A percentile compares a stretch with the other conserved stretches of the same genome.
phyloP scores from a whole-genome alignment of 1,284 basidiomycete species.

The Hymenochaete sp. region DNA sequence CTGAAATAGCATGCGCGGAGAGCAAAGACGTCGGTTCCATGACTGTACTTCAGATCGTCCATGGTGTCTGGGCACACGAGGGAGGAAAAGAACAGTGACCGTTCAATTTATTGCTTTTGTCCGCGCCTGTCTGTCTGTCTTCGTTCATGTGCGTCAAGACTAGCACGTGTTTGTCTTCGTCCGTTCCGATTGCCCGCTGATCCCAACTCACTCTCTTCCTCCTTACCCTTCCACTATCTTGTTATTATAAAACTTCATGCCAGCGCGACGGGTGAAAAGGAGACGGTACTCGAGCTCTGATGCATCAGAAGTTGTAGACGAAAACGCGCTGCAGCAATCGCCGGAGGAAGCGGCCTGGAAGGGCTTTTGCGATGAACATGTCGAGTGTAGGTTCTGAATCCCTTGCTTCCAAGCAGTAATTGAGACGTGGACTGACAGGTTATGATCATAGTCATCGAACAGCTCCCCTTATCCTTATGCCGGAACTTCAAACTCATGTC shows the following conservation, averaged over 20 bases:
- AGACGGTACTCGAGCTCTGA: no score
- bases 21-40: slow-evolving; percentile 51
- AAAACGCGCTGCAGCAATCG: no score
- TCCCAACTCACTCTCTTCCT: background rate
- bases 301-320: no score
- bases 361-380: slow-evolving; percentile 68
- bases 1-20: slow-evolving; percentile 53
- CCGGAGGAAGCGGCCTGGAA: no score
- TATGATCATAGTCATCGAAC: slow-evolving; percentile 63
- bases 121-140: background rate
- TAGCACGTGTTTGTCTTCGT: background rate
- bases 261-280: no score
- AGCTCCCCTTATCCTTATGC: slow-evolving; percentile 77
- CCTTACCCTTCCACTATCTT: background rate
- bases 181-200: no score
- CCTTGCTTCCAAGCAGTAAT: background rate
- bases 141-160: background rate
- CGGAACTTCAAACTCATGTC: slow-evolving; percentile 70
- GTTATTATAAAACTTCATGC: no score
- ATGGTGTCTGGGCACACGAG: background rate
- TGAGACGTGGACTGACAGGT: background rate
- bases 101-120: background rate
- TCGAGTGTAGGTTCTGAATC: slow-evolving; percentile 45
- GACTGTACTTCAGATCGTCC: slow-evolving; percentile 2
- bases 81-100: background rate